Percentiles rank a stretch among this genome's conserved stretches.
Evolutionary conservation across 345 rosid genomes (phyloP).

Genomic region (Salix caprea): DNA sequence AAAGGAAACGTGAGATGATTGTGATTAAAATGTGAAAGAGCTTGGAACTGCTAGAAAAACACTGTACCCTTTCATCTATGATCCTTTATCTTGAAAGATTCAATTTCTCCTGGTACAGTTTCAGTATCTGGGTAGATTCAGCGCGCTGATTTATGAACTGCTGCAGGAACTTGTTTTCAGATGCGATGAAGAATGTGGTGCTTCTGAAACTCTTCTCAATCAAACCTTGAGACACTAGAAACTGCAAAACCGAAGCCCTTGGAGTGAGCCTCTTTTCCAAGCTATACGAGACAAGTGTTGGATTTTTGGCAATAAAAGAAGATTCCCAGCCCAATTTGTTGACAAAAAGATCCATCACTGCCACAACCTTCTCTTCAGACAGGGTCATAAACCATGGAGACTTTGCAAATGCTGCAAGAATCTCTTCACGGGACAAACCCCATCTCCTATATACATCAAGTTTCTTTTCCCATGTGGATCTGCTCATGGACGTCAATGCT

Average conservation of each 20-base stretch:
- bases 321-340: constrained; percentile 37
- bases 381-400: constrained; percentile 40
- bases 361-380: constrained; percentile 37
- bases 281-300: constrained; percentile 32
- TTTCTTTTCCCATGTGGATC: constrained; percentile 36
- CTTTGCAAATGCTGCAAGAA: constrained; percentile 36
- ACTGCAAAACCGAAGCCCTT: constrained; percentile 3
- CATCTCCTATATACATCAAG: constrained; percentile 37
- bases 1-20: neutral
- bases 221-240: constrained; percentile 5
- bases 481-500: constrained; percentile 27
- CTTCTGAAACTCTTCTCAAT: neutral
- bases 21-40: neutral
- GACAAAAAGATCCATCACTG: constrained; percentile 41
- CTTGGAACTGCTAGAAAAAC: neutral
- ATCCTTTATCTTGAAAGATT: neutral
- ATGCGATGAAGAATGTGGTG: neutral
- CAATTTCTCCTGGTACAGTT: neutral
- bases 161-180: neutral
- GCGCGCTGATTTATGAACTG: neutral
- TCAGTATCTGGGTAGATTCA: neutral
- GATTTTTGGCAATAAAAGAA: constrained; percentile 25
- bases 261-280: constrained; percentile 39
- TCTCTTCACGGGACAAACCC: constrained; percentile 52
- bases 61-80: neutral